These are phyloP conservation scores for Drechslera avenae DNA, from an alignment of 2,329 filamentous ascomycete genomes.

Conservation along the genomic window DNA sequence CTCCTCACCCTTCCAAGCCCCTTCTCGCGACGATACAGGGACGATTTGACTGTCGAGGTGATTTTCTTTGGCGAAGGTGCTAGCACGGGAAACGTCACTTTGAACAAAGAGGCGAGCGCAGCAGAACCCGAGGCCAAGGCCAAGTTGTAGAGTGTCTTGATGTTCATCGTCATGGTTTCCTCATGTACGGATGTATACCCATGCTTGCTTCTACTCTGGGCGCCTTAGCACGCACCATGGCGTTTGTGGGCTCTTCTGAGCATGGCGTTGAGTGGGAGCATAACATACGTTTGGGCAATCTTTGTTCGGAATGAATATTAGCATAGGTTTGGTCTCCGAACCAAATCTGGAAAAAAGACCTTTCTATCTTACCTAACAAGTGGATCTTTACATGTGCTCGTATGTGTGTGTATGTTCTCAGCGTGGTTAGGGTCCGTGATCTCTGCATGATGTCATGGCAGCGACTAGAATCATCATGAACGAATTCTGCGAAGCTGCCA, in stretches of 20 bases:
- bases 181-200: background rate
- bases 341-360: background rate
- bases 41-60: constrained; percentile 95
- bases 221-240: constrained; percentile 8
- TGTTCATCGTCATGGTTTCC: background rate
- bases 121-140: constrained; percentile 54
- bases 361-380: too few relatives aligned
- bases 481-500: background rate
- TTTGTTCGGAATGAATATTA: background rate
- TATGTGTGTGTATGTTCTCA: background rate
- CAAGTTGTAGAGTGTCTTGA: constrained; percentile 49
- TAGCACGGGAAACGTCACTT: constrained; percentile 75
- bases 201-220: background rate
- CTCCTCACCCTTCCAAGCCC: constrained; percentile 89
- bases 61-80: constrained; percentile 92
- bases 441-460: constrained; percentile 21
- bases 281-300: background rate
- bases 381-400: constrained; percentile 2
- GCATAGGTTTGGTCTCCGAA: background rate
- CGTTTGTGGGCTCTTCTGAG: constrained; percentile 13
- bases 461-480: constrained; percentile 14
- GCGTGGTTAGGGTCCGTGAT: constrained; percentile 14
- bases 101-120: constrained; percentile 88
- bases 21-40: constrained; percentile 89
- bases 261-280: constrained; percentile 13